Evolutionary conservation across 345 rosid species (phyloP).

Genomic region (Populus davidiana): DNA sequence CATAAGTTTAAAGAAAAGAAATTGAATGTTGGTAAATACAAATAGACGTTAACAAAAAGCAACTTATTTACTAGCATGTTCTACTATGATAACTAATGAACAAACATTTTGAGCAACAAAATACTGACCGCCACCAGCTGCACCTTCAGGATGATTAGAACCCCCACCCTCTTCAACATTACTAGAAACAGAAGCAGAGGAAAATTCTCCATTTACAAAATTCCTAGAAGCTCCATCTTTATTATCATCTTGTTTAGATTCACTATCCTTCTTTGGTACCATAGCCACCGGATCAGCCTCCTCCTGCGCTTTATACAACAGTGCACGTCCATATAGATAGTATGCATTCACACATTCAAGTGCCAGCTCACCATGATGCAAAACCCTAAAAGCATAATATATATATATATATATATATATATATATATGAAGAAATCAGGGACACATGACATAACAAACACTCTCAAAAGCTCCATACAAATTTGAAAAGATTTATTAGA

Average conservation of each 20-base stretch:
- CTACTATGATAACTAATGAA: neutral
- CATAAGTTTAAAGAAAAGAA: neutral
- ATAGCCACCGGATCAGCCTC: conserved; percentile 83
- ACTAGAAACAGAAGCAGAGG: conserved; percentile 46
- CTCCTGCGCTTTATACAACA: conserved; percentile 83
- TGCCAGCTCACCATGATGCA: conserved; percentile 69
- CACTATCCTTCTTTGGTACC: conserved; percentile 65
- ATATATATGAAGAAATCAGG: neutral
- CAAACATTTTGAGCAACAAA: neutral
- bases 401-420: neutral
- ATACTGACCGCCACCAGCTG: conserved; percentile 39
- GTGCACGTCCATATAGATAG: conserved; percentile 76
- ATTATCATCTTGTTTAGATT: conserved; percentile 34
- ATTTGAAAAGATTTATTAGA: neutral
- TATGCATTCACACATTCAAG: conserved; percentile 63
- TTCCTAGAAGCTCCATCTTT: conserved; percentile 48
- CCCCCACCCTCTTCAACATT: conserved; percentile 46
- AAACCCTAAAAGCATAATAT: conserved; percentile 42
- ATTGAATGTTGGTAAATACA: neutral
- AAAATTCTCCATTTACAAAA: conserved; percentile 43
- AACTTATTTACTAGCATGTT: neutral
- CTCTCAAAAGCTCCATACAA: neutral
- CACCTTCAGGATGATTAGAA: conserved; percentile 48
- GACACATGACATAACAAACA: no score
- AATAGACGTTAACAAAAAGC: neutral